These are phyloP conservation scores for Neurospora sublineolata DNA, from an alignment of 495 filamentous ascomycete species.

Conservation along the genomic window DNA sequence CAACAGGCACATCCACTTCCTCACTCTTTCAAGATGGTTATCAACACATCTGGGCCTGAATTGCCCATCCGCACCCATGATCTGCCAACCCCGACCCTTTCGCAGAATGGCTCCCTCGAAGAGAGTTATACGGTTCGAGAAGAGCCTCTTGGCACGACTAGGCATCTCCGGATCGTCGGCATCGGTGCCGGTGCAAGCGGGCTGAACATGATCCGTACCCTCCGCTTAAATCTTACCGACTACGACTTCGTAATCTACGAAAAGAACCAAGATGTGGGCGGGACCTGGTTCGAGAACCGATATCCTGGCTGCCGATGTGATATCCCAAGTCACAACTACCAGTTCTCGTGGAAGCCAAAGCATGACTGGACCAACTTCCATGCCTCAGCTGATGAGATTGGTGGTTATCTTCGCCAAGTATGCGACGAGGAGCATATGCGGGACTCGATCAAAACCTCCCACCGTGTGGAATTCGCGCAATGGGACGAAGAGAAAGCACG, in stretches of 20 bases:
- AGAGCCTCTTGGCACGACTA: conserved; percentile 30
- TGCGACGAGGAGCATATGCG: conserved; percentile 45
- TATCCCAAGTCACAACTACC: conserved; percentile 43
- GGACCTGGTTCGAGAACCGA: conserved; percentile 49
- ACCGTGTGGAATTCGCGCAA: conserved; percentile 26
- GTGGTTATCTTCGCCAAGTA: conserved; percentile 43
- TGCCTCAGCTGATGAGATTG: conserved; percentile 45
- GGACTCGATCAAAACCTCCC: conserved; percentile 35
- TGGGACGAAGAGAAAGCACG: conserved; percentile 31
- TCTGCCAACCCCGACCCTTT: background rate
- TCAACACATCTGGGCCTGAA: conserved; percentile 7
- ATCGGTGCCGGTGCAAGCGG: conserved; percentile 41
- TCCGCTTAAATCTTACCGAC: conserved; percentile 30
- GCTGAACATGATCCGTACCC: conserved; percentile 34
- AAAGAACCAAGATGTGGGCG: conserved; percentile 59
- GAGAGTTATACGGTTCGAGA: conserved; percentile 28
- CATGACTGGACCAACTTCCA: conserved; percentile 51
- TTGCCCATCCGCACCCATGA: background rate
- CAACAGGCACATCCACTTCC: background rate
- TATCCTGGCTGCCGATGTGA: conserved; percentile 47
- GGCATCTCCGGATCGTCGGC: conserved; percentile 35
- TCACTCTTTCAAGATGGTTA: conserved; percentile 2
- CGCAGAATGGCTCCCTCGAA: conserved; percentile 3
- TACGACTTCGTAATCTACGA: conserved; percentile 60
- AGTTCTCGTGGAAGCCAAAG: conserved; percentile 44